Evolutionary conservation across 805 yeast species (phyloP).

Genomic region (Metschnikowia santaceciliae): DNA sequence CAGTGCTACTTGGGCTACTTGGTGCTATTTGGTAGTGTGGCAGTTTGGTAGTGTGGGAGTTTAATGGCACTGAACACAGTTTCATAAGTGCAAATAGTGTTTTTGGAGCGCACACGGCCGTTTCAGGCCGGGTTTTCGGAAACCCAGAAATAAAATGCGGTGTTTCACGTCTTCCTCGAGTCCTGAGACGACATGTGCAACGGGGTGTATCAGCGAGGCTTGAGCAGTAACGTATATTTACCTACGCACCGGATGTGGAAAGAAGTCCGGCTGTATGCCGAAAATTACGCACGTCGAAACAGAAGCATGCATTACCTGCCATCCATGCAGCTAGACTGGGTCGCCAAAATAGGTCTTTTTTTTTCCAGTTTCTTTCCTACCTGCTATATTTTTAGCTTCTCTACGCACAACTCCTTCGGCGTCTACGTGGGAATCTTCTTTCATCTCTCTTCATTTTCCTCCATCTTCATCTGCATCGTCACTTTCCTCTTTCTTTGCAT

Average conservation of each 20-base stretch:
- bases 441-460: background rate
- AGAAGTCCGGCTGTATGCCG: background rate
- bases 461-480: no score
- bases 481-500: no score
- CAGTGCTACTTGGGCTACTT: no score
- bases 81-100: no score
- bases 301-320: background rate
- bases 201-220: background rate
- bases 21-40: no score
- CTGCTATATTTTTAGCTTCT: background rate
- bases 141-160: no score
- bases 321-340: background rate
- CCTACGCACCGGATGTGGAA: background rate
- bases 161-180: background rate
- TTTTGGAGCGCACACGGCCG: no score
- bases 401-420: background rate
- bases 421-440: background rate
- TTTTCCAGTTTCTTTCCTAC: no score
- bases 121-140: no score
- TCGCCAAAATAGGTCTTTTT: background rate
- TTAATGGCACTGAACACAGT: no score
- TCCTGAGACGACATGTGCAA: background rate
- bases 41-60: no score
- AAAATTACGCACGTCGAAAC: background rate
- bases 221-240: background rate